Evolutionary conservation across 345 rosid species (phyloP).

Genomic region (Stellera chamaejasme): DNA sequence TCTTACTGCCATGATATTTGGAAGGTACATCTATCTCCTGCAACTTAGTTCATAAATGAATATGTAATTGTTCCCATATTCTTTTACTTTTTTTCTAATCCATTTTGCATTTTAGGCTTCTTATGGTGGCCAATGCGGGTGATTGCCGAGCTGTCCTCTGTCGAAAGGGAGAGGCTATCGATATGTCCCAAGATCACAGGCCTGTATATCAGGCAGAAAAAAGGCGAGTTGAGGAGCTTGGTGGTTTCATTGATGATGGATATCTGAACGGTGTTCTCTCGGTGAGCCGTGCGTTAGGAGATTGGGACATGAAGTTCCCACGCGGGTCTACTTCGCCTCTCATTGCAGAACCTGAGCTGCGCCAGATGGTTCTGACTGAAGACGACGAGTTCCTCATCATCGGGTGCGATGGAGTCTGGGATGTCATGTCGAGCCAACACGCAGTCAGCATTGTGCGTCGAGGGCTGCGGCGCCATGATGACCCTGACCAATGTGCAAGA

Average conservation of each 20-base stretch:
- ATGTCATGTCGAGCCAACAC: slow-evolving; percentile 79
- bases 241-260: slow-evolving; percentile 59
- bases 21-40: slow-evolving; percentile 33
- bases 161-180: slow-evolving; percentile 60
- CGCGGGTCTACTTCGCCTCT: slow-evolving; percentile 64
- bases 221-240: slow-evolving; percentile 50
- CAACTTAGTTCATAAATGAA: neutral
- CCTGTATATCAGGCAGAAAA: slow-evolving; percentile 58
- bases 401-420: slow-evolving; percentile 95
- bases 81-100: neutral
- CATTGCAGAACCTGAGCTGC: slow-evolving; percentile 71
- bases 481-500: slow-evolving; percentile 64
- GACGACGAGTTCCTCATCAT: slow-evolving; percentile 88
- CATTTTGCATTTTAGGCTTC: slow-evolving; percentile 29
- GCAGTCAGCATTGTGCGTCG: slow-evolving; percentile 61
- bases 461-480: slow-evolving; percentile 49
- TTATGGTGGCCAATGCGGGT: slow-evolving; percentile 80
- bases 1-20: slow-evolving; percentile 61
- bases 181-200: slow-evolving; percentile 82
- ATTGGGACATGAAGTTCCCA: slow-evolving; percentile 82
- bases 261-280: slow-evolving; percentile 70
- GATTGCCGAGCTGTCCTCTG: slow-evolving; percentile 86
- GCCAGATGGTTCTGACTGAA: slow-evolving; percentile 43
- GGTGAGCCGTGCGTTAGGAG: slow-evolving; percentile 81
- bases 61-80: too few relatives aligned